phyloP scores from a whole-genome alignment of 208 protist species.

The Leishmania turanica region DNA sequence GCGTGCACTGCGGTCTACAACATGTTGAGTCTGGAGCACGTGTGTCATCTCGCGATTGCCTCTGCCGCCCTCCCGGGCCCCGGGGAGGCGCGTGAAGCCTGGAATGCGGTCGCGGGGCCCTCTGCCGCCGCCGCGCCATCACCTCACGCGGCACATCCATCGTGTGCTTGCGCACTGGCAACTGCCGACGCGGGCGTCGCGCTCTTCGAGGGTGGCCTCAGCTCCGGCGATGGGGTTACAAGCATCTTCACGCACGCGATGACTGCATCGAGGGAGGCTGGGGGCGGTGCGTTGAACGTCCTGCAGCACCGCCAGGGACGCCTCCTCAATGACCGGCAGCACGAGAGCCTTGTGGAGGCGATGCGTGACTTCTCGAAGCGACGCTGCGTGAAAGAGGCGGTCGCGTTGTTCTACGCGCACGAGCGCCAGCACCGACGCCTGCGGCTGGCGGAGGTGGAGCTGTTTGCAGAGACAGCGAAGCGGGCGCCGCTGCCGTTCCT shows the following conservation, averaged over 20 bases:
- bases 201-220: neutral
- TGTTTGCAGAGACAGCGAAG: slow-evolving; percentile 50
- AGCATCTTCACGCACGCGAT: neutral
- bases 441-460: slow-evolving; percentile 39
- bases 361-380: slow-evolving; percentile 28
- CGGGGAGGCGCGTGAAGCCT: neutral
- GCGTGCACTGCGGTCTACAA: slow-evolving; percentile 13
- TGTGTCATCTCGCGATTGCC: slow-evolving; percentile 26
- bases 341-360: slow-evolving; percentile 36
- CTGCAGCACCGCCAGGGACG: slow-evolving; percentile 16
- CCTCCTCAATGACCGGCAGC: slow-evolving; percentile 38
- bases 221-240: neutral
- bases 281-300: slow-evolving; percentile 6
- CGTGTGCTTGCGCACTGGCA: neutral
- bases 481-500: slow-evolving; percentile 43
- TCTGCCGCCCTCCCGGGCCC: neutral
- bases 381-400: slow-evolving; percentile 31
- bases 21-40: neutral
- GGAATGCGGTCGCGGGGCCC: neutral
- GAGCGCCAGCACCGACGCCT: slow-evolving; percentile 36
- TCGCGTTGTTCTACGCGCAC: slow-evolving; percentile 45
- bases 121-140: neutral
- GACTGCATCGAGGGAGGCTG: neutral
- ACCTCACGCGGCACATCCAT: neutral
- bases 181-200: neutral